Evolutionary conservation across 2,329 filamentous ascomycete genomes (phyloP), one percentile per base, ranked within the genome.

Genomic region (Lasiodiplodia gonubiensis): DNA sequence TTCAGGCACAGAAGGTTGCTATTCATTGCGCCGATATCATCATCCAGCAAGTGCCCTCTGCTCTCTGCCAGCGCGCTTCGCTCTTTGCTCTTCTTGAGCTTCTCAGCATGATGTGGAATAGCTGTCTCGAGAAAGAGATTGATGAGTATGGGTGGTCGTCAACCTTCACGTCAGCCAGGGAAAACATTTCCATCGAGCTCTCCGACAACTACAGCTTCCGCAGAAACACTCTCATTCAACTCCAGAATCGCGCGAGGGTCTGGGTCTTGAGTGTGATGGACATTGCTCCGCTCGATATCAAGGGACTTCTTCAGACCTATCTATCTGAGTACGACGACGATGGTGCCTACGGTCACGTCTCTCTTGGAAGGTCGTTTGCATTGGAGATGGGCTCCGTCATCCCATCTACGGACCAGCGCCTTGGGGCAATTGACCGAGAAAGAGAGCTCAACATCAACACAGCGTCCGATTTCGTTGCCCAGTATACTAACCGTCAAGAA

Each of bases 401-500:
- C 67, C 94, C 96, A 5, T 85, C 86, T 5, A 94, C 91, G 11
- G 94, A 99, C 76, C 93, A 96, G 74, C 88, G 93, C 70, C 85
- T 99, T 51, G 89, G 64, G 42, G 94, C 92, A 7, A 89, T 99
- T 59, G 92, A 96, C 71, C 86, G 86, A 42, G 86, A 92, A 70
- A 89, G 90, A 21, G 88, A 90, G 57, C 88, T 88, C 65, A 88
- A 88, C 70, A 90, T 97, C 77, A 97, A 98, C 76, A 93, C 94
- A 12, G 93, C 92, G 0, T 98, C 95, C 2, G 94, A 98, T 76
- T 97, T 99, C 73, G 89, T 99, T 75, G 93, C 95, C 1, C 94
- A 99, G 75, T 99, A 99, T 77, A 98, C 94, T 3, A 96, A 93
- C 30, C 91, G 95, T 46, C 96, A 99, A 77, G 94, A 97, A 75